phyloP scores from a whole-genome alignment of 345 rosid species.

The Odontarrhena argentea region DNA sequence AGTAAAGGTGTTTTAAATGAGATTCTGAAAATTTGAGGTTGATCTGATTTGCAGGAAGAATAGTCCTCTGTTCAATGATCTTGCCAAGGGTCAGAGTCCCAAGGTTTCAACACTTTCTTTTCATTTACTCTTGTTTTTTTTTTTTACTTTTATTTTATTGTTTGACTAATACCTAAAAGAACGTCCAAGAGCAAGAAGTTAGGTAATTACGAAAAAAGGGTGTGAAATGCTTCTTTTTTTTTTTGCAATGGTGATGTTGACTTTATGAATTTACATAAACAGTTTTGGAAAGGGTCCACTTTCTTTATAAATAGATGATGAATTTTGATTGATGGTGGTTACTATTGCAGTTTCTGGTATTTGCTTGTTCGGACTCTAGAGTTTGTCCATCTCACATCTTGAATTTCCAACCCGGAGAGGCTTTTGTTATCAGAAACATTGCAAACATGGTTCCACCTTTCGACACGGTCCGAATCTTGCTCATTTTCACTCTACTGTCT shows the following conservation, averaged over 20 bases:
- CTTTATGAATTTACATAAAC: slow-evolving; percentile 25
- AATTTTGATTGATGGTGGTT: neutral
- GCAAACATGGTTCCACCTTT: slow-evolving; percentile 91
- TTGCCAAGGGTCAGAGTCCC: slow-evolving; percentile 81
- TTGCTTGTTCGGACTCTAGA: slow-evolving; percentile 94
- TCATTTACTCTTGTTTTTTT: neutral
- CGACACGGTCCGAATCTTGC: slow-evolving; percentile 51
- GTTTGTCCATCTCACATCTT: slow-evolving; percentile 92
- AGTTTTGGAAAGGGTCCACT: slow-evolving; percentile 23
- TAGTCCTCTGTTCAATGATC: slow-evolving; percentile 57
- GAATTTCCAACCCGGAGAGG: slow-evolving; percentile 91
- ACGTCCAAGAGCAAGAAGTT: neutral
- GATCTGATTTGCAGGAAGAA: slow-evolving; percentile 58
- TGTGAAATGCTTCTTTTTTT: slow-evolving; percentile 19
- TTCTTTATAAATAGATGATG: neutral
- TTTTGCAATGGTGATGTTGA: slow-evolving; percentile 18
- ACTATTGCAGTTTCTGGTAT: slow-evolving; percentile 73
- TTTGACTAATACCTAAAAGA: neutral
- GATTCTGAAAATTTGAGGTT: neutral
- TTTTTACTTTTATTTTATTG: neutral
- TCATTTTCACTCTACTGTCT: neutral
- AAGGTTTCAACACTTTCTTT: slow-evolving; percentile 53
- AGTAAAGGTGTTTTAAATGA: neutral
- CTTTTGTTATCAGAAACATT: slow-evolving; percentile 84
- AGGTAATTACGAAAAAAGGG: neutral